Base-by-base conservation (phyloP, 228 moss, liverwort and hornwort species). In the Sphagnum magellanicum region DNA sequence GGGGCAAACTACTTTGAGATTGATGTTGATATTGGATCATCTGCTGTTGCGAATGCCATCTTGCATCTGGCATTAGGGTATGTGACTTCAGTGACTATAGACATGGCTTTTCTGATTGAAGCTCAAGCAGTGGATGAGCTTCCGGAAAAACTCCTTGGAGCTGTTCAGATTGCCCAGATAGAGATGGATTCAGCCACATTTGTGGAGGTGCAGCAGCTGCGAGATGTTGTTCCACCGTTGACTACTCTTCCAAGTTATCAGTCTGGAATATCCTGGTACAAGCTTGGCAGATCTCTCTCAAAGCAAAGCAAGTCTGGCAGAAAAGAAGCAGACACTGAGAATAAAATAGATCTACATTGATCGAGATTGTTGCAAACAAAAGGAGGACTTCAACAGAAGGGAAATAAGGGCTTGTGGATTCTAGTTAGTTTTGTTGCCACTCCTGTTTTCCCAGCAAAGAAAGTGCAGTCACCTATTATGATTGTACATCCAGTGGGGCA, bases 81-180 rank as follows among this genome's bases (percentile, higher is more conserved):
- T 48, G 90, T 92, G 4, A 95, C 92, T 0, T 79, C 86, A 0
- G 92, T 95, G 65, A 85, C 90, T 0, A 92, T 95, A 11, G 95
- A 95, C 68, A 78, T 95, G 83, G 95, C 95, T 6, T 95, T 92
- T 61, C 69, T 95, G 32, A 79, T 95, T 5, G 95, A 95, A 78
- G 64, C 85, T 50, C 95, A 92, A 74, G 7, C 17, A 4, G 90
- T 86, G 0, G 92, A 95, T 6, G 95, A 95, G 72, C 77, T 95
- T 4, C 95, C 95, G 0, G 95, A 95, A 78, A 87, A 68, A 57
- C 58, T 95, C 63, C 73, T 95, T 0, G 95, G 95, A 3, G 92
- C 89, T 7, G 89, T 95, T 53, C 81, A 92, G 9, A 74, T 95
- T 51, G 87, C 90, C 4, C 95, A 95, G 59, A 92, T 95, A 66